Conservation (phyloP, 805 yeast species). For the Clavispora carvajalis region DNA sequence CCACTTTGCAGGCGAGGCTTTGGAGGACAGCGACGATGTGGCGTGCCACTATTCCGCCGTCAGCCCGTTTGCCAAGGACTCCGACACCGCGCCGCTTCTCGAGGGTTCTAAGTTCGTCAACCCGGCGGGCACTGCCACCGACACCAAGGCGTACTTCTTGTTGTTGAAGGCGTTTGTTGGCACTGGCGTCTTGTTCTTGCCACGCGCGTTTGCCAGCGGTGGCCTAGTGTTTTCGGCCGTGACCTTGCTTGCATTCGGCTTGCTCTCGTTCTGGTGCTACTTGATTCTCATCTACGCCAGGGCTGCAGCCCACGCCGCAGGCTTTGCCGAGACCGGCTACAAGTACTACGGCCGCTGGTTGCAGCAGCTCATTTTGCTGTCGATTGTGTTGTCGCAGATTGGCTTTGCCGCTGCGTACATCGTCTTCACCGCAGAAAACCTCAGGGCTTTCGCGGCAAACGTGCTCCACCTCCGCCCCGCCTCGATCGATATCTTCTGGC, state of each 20-base stretch:
- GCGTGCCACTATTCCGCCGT: conserved; percentile 42
- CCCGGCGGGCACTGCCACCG: conserved; percentile 59
- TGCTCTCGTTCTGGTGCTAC: conserved; percentile 76
- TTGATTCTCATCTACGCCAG: conserved; percentile 58
- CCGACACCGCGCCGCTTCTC: conserved; percentile 34
- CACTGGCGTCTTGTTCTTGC: conserved; percentile 68
- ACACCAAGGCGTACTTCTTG: conserved; percentile 64
- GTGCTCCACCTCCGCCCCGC: conserved; percentile 39
- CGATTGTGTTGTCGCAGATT: conserved; percentile 66
- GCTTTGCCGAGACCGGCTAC: conserved; percentile 76
- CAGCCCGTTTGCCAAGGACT: conserved; percentile 20
- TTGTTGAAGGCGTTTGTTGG: conserved; percentile 73
- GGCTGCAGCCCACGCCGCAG: conserved; percentile 53
- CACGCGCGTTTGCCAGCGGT: conserved; percentile 68
- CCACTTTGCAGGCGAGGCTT: conserved; percentile 80
- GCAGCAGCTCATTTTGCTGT: conserved; percentile 55
- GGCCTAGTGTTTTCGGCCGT: conserved; percentile 57
- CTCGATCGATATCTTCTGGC: conserved; percentile 33
- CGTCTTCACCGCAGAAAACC: conserved; percentile 70
- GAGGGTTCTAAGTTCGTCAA: conserved; percentile 9
- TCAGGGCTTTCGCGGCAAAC: conserved; percentile 56
- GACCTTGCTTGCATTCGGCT: conserved; percentile 55
- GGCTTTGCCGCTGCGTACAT: conserved; percentile 81
- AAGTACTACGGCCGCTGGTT: conserved; percentile 60
- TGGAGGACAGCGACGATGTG: conserved; percentile 61